Evolutionary conservation across 441 rosid species (phyloP), one percentile per base, ranked within the genome.

Genomic region (Pelargonium cotyledonis): DNA sequence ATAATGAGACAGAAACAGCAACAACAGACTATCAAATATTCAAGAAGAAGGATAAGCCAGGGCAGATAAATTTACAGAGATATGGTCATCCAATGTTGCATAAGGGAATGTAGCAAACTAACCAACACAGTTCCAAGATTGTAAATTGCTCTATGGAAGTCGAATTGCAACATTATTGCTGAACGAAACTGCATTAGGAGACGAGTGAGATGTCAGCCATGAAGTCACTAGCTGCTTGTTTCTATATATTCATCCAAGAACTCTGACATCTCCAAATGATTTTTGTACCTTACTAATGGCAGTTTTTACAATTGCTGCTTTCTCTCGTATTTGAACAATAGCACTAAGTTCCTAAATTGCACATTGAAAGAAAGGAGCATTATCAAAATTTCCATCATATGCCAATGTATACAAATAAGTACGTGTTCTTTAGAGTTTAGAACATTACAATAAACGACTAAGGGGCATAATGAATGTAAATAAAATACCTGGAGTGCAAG

Each of bases 61-160:
- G 62, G 43, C 65, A 14, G 29, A 65, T 38, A 70, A 73, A 29
- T 12, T 26, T 65, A 35, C 69, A 40, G 5, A n/a, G 6, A n/a
- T 12, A 40, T 0, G 49, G 57, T 57, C 58, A 68, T 14, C 3
- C 66, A 44, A 26, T 35, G 51, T 15, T 70, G 44, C 57, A 31
- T 66, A 70, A 19, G 46, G 63, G 67, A 68, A 83, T 64, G 55
- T 46, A 46, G 26, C 2, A 72, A 77, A 83, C 88, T 81, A 35
- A 92, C 99, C 94, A 95, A 80, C 73, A 95, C 99, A 75, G 99
- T 95, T 80, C 99, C 99, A 23, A 91, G 97, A 81, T 94, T 91
- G 90, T 91, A 90, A 65, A 91, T 95, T 75, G 96, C 99, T 81
- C 97, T 81, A 78, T 95, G 99, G 76, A 95, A 95, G 80, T 92